These are phyloP conservation scores for barley (Hordeum vulgare) DNA, from an alignment of 176 grass and related monocot species.

Conservation along the genomic window DNA sequence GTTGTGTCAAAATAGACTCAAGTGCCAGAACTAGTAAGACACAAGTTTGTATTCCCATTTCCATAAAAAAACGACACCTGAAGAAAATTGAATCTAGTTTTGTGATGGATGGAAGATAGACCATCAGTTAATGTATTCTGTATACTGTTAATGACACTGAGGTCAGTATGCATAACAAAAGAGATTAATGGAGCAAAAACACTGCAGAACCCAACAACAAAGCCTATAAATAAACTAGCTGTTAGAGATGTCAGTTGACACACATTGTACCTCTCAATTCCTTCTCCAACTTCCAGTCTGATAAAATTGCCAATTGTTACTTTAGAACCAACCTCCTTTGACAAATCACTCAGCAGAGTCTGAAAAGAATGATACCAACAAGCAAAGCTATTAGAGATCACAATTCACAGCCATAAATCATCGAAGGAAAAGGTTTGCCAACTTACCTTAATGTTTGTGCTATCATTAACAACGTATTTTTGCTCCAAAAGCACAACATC, in stretches of 20 bases:
- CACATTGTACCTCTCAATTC: slow-evolving; percentile 54
- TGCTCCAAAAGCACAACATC: slow-evolving; percentile 94
- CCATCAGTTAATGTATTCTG: neutral
- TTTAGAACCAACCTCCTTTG: slow-evolving; percentile 77
- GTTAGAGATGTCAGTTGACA: neutral
- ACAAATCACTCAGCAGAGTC: slow-evolving; percentile 74
- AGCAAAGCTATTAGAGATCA: slow-evolving; percentile 12
- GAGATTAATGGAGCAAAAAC: neutral
- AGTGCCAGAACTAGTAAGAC: neutral
- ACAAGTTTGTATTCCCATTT: neutral
- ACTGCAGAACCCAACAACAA: neutral
- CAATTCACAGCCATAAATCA: slow-evolving; percentile 3
- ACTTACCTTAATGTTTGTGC: slow-evolving; percentile 61
- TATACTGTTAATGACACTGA: neutral
- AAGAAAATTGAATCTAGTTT: neutral
- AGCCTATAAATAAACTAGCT: neutral
- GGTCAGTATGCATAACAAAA: neutral
- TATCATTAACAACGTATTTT: slow-evolving; percentile 75
- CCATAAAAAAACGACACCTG: neutral
- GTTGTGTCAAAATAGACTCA: neutral
- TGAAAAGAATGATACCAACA: slow-evolving; percentile 28
- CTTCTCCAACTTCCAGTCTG: slow-evolving; percentile 92
- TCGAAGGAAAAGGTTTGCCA: neutral
- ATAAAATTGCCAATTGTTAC: slow-evolving; percentile 78
- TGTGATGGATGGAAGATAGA: neutral